Evolutionary conservation across 2,329 filamentous ascomycete species (phyloP), one percentile per base, ranked within the genome.

Genomic region (Zelopaecilomyces penicillatus): DNA sequence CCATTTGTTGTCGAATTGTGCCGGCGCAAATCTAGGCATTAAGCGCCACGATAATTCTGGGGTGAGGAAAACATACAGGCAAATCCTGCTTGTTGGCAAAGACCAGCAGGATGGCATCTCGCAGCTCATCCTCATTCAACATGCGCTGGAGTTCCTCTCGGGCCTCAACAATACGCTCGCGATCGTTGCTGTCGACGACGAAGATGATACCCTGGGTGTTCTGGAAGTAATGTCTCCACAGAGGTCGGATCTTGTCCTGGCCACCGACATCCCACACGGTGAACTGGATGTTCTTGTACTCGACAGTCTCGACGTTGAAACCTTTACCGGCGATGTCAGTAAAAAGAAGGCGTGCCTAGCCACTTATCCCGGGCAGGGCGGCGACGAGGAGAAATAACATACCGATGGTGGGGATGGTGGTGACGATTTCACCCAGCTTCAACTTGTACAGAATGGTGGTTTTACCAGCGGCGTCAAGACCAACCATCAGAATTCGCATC

Each of bases 41-140:
- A 4, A 30, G 33, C 12, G 27, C 6, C 12, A 34, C 8, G 32
- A 34, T 12, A 2, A 12, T 34, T 34, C 32, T 34, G 32, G 9
- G 11, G 49, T 60, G 46, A 58, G 54, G 40, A 48, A 34, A 49
- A 78, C 89, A 69, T 77, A 96, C 93, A 60, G 85, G 85, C 70
- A 97, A 76, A 90, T 98, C 93, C 79, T 98, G 93, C 80, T 98
- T 98, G 83, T 98, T 98, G 73, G 93, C 93, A 65, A 98, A 98
- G 63, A 98, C 91, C 62, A 98, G 75, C 59, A 98, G 81, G 60
- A 96, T 83, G 57, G 93, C 93, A 67, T 98, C 93, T 68, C 91
- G 87, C 70, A 98, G 88, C 77, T 98, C 93, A 57, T 95, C 87
- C 73, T 98, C 93, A 74, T 97, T 95, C 69, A 98, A 82, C 82